Conservation (phyloP, 257 asterid genomes). For the Eustoma russellianum region DNA sequence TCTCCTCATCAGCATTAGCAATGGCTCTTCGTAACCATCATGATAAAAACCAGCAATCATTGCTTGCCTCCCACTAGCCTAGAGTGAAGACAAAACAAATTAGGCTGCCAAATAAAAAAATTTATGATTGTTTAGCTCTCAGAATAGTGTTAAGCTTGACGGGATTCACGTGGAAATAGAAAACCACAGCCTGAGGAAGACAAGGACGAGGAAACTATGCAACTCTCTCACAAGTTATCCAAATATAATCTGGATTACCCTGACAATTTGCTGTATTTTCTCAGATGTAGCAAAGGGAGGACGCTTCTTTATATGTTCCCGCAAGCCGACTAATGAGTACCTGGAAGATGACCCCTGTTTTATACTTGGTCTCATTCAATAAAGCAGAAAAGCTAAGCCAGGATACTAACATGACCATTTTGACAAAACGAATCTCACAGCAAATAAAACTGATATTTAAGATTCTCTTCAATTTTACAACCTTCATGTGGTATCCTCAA, state of each 20-base stretch:
- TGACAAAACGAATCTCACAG: no score
- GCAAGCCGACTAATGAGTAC: conserved; percentile 58
- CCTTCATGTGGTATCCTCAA: no score
- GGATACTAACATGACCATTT: neutral
- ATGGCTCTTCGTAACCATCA: conserved; percentile 88
- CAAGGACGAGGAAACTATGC: no score
- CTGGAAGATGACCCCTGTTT: conserved; percentile 24
- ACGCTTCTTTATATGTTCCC: conserved; percentile 98
- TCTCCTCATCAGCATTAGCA: conserved; percentile 96
- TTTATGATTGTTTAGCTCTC: neutral
- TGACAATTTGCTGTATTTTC: conserved; percentile 87
- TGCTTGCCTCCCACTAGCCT: conserved; percentile 89
- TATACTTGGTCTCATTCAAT: neutral
- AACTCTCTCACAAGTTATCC: no score
- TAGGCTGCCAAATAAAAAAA: conserved; percentile 4
- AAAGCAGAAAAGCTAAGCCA: neutral
- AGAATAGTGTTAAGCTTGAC: no score
- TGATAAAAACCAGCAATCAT: conserved; percentile 94
- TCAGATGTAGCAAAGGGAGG: conserved; percentile 95
- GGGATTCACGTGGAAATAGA: no score
- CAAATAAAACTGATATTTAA: no score
- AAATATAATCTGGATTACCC: conserved; percentile 33
- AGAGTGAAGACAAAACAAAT: conserved; percentile 8
- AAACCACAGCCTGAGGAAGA: no score
- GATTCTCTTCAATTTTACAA: no score